Evolutionary conservation across 2,329 filamentous ascomycete species (phyloP).

Genomic region (Neonectria magnoliae): DNA sequence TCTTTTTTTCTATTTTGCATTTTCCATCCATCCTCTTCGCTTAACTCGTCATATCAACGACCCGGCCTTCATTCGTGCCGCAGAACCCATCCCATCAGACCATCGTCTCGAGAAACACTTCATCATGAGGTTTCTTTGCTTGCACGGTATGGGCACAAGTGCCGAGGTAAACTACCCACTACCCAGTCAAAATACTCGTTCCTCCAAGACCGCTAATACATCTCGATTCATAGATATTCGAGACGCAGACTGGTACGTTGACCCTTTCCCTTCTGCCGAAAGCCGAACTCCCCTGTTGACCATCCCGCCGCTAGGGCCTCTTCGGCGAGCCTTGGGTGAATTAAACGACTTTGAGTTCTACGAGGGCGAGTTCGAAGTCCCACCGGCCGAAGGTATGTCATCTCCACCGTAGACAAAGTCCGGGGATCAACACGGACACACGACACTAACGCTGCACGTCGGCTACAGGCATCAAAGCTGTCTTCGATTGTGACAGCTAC

Average conservation of each 20-base stretch:
- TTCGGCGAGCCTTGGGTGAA: constrained; percentile 1
- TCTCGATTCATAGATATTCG: background rate
- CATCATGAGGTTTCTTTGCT: constrained; percentile 15
- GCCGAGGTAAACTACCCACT: constrained; percentile 1
- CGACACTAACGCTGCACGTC: background rate
- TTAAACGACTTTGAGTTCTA: constrained; percentile 12
- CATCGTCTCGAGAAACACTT: background rate
- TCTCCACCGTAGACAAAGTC: too few relatives aligned
- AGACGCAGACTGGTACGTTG: constrained; percentile 7
- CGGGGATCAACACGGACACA: background rate
- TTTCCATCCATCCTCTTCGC: background rate
- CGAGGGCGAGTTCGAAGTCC: constrained; percentile 6
- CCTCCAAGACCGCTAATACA: background rate
- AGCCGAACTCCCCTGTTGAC: background rate
- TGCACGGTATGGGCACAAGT: constrained; percentile 17
- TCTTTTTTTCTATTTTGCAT: background rate
- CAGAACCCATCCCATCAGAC: background rate
- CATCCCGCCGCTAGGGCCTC: background rate
- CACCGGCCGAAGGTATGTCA: constrained; percentile 7
- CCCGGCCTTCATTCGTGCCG: background rate
- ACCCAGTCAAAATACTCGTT: too few relatives aligned
- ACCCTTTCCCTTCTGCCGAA: background rate
- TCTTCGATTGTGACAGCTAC: constrained; percentile 6
- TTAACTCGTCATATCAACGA: too few relatives aligned
- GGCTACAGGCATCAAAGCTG: background rate